phyloP scores from a whole-genome alignment of 305 asterid species.

The Fraxinus sp. region DNA sequence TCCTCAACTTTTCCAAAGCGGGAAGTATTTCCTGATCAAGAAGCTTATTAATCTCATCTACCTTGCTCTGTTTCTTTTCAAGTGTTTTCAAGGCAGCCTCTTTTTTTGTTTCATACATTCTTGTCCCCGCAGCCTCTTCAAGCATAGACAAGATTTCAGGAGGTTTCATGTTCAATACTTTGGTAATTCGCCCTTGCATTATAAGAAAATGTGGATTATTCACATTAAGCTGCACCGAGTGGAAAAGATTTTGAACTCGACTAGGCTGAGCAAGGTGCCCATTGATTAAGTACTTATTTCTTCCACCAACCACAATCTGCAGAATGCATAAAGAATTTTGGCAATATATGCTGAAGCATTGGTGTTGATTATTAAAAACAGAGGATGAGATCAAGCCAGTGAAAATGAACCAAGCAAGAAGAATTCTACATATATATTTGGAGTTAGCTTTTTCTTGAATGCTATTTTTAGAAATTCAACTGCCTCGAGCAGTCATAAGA shows the following conservation, averaged over 20 bases:
- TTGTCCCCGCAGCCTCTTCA: constrained; percentile 99
- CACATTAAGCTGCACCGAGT: constrained; percentile 96
- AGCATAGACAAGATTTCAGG: constrained; percentile 97
- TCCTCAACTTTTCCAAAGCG: constrained; percentile 86
- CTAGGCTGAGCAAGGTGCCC: constrained; percentile 99
- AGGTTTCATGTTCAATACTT: constrained; percentile 97
- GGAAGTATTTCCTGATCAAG: constrained; percentile 98
- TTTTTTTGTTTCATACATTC: constrained; percentile 98
- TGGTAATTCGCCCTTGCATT: constrained; percentile 99
- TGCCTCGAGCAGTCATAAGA: not conserved
- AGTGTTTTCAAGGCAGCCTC: constrained; percentile 98
- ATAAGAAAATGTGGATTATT: constrained; percentile 97
- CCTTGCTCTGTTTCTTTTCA: constrained; percentile 95
- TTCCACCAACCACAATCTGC: constrained; percentile 99
- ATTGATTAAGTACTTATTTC: constrained; percentile 91
- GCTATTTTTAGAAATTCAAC: not conserved
- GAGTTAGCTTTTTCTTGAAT: not conserved
- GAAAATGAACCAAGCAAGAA: not conserved
- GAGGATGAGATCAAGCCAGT: not conserved
- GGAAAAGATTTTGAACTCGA: constrained; percentile 97
- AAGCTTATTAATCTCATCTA: constrained; percentile 97
- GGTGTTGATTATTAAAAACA: not conserved
- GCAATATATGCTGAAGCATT: not conserved
- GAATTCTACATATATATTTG: not conserved
- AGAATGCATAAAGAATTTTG: constrained; percentile 19